Base-by-base conservation (phyloP, 257 asterid species). In the Hygrophila difformis region DNA sequence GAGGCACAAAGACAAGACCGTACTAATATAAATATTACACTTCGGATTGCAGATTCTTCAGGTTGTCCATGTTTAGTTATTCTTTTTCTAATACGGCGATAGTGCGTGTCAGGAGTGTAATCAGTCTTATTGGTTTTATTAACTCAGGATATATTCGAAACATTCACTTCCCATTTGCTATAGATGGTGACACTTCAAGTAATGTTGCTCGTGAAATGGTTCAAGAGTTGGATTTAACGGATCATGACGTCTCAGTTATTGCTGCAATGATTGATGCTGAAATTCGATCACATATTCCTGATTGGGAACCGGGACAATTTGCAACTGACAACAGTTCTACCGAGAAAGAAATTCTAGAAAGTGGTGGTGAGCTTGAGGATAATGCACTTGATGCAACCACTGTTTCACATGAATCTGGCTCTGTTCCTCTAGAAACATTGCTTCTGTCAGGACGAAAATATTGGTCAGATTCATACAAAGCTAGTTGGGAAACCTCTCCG, bases 191-290 rank as follows among this genome's bases (percentile, higher is more conserved):
- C 53, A 91, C 99, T 20, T 75, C 94, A 26, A 85, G 65, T 49
- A 92, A 92, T 41, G 99, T 91, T 42, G 99, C 99, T 26, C 76
- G 94, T 63, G 99, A 91, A 73, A 91, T 91, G 99, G 99, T 91
- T 22, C 83, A 78, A 76, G 96, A 91, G 81, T 83, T 91, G 49
- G 83, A 80, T 60, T 64, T 86, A 63, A 72, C 99, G 0, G 96
- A 91, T 67, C 94, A 91, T 22, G 99, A 91, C 55, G 94, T 91
- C 57, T 66, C 96, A 20, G 74, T 79, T 23, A 76, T 91, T 61
- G 95, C 87, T 36, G 89, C 59, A 38, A 91, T 91, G 93, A 91
- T 91, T 4, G 88, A 91, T 57, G 58, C 92, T 18, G 99, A 86
- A 71, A 78, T 91, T 37, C 75, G 69, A 44, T 62, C 75, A 11